phyloP scores from a whole-genome alignment of 352 stramenopile species.

The Phytophthora melonis region DNA sequence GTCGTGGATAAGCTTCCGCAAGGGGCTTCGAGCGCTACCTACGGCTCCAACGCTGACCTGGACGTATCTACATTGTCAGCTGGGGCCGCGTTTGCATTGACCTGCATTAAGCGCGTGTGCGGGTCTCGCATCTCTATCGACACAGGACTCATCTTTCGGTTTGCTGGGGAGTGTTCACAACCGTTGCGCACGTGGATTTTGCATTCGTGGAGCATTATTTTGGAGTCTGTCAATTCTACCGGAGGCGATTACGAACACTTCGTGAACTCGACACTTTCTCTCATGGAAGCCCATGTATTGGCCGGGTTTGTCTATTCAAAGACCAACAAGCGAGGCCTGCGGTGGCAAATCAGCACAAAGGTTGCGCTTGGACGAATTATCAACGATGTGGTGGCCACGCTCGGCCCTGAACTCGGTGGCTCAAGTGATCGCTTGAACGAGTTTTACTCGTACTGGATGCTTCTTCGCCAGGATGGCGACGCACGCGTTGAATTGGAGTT shows the following conservation, averaged over 20 bases:
- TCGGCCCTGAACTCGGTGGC: constrained; percentile 62
- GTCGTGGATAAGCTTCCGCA: constrained; percentile 62
- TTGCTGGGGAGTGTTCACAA: constrained; percentile 73
- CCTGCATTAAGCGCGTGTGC: constrained; percentile 83
- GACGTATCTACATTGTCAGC: constrained; percentile 64
- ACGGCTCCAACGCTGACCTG: constrained; percentile 37
- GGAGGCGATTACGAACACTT: constrained; percentile 88
- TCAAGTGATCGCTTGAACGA: constrained; percentile 62
- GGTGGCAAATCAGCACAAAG: constrained; percentile 67
- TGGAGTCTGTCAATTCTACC: constrained; percentile 79
- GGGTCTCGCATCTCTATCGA: constrained; percentile 82
- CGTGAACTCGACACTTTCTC: constrained; percentile 71
- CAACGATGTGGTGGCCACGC: constrained; percentile 70
- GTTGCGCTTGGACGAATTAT: constrained; percentile 71
- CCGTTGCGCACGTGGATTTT: constrained; percentile 87
- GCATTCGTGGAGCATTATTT: constrained; percentile 85
- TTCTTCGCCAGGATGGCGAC: constrained; percentile 77
- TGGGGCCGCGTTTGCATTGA: constrained; percentile 77
- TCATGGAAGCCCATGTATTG: constrained; percentile 81
- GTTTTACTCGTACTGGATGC: constrained; percentile 75
- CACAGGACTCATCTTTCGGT: constrained; percentile 75
- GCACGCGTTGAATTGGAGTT: constrained; percentile 81
- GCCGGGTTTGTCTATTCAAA: constrained; percentile 83
- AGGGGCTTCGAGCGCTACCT: constrained; percentile 36
- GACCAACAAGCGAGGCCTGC: constrained; percentile 57